phyloP scores from a whole-genome alignment of 257 asterid genomes.

The Primulina huaijiensis region DNA sequence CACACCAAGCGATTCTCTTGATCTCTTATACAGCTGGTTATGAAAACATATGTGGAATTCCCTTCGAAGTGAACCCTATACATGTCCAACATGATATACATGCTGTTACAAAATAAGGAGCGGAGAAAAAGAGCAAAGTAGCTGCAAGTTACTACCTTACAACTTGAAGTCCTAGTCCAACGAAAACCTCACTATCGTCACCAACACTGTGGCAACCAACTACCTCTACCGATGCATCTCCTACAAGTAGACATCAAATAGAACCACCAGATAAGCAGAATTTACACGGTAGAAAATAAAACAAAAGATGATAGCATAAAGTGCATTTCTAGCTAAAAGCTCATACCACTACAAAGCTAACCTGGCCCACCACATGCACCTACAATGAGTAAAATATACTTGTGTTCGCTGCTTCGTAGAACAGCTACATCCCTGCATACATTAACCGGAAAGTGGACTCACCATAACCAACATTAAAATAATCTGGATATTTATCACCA shows the following conservation, averaged over 20 bases:
- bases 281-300: too few relatives aligned
- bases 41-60: constrained; percentile 36
- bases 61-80: constrained; percentile 41
- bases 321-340: too few relatives aligned
- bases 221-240: constrained; percentile 26
- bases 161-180: constrained; percentile 48
- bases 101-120: constrained; percentile 23
- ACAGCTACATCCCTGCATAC: too few relatives aligned
- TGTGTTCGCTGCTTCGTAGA: too few relatives aligned
- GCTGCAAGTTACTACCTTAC: constrained; percentile 35
- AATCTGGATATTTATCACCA: too few relatives aligned
- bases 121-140: constrained; percentile 4
- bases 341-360: too few relatives aligned
- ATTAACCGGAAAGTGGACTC: too few relatives aligned
- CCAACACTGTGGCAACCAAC: constrained; percentile 37
- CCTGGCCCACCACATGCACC: too few relatives aligned
- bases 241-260: constrained; percentile 29
- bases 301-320: too few relatives aligned
- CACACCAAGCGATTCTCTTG: constrained; percentile 34
- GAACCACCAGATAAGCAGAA: too few relatives aligned
- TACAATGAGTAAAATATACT: too few relatives aligned
- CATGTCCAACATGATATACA: constrained; percentile 1
- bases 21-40: constrained; percentile 36
- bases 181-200: constrained; percentile 33
- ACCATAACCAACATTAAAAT: too few relatives aligned